Base-by-base conservation (phyloP, 1,284 basidiomycete genomes). In the Phellinidium pouzarii region DNA sequence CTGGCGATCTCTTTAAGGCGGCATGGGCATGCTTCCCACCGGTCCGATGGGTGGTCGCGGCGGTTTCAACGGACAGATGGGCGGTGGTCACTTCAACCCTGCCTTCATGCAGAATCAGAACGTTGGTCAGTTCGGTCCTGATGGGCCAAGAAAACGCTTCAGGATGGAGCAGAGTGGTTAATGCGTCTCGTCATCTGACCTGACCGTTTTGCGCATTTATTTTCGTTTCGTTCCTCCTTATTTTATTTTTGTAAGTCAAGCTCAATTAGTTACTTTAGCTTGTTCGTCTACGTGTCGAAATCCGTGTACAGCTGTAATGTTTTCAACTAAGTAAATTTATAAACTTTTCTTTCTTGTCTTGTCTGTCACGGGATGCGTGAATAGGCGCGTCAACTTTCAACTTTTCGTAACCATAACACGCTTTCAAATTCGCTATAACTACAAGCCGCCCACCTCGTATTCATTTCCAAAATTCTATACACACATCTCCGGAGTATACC, bases 71-170 rank as follows among this genome's bases (percentile, higher is more conserved):
- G 71, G 71, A 58, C 53, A 54, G n/a, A 36, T 26, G 25, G 71
- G 76, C 60, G 68, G 68, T 55, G 82, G 82, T 14, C 82, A 86
- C 66, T 80, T 83, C 69, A 86, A 86, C 64, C 82, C 83, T 8
- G 82, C 81, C 31, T 87, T 87, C 64, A 80, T 84, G 71, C 76
- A 75, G 63, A 73, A 70, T 23, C 68, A 66, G 23, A 68, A 66
- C 11, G 66, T 65, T 31, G 71, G 69, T 47, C 69, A 71, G 58
- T 69, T 68, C 58, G 71, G 66, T 50, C 69, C 69, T 36, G 74
- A 79, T 59, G 78, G 77, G 41, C 75, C 77, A 31, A 70, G 77
- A 63, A 84, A 84, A 59, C 68, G 77, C 37, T 77, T 71, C 63
- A 71, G 73, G 58, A 65, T 70, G 52, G 76, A 78, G 36, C 53